A percentile compares a stretch with the other conserved stretches of the same genome.
These are phyloP conservation scores for Boletus tomentosulus DNA, from an alignment of 768 basidiomycete species.

Conservation along the genomic window DNA sequence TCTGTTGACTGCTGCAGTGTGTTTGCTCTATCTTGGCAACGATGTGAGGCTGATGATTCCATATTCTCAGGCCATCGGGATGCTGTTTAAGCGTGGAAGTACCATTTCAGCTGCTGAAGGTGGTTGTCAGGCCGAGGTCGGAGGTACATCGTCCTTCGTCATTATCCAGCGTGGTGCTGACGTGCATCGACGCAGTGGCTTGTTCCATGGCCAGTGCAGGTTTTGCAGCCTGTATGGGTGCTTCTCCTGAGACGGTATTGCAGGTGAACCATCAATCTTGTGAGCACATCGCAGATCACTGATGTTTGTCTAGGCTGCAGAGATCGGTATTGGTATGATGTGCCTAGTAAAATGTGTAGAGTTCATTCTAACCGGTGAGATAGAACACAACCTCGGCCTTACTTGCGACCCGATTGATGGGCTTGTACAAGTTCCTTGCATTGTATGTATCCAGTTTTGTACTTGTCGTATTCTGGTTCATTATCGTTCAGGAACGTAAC, in stretches of 20 bases:
- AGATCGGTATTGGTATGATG: constrained; percentile 79
- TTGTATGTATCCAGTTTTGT: constrained; percentile 43
- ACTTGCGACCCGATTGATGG: constrained; percentile 96
- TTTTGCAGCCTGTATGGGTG: constrained; percentile 93
- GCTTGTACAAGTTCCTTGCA: constrained; percentile 92
- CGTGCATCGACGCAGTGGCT: constrained; percentile 53
- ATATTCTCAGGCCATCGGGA: constrained; percentile 68
- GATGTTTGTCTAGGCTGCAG: constrained; percentile 55
- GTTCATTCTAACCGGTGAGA: constrained; percentile 2
- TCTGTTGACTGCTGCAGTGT: constrained; percentile 79
- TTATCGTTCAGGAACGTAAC: constrained; percentile 61
- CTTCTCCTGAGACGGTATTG: constrained; percentile 75
- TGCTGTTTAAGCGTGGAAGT: constrained; percentile 96
- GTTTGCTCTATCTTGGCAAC: constrained; percentile 20
- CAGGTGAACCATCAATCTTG: constrained; percentile 43
- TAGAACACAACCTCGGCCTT: constrained; percentile 82
- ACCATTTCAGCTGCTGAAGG: constrained; percentile 97
- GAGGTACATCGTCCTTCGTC: constrained; percentile 46
- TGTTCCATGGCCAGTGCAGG: constrained; percentile 95
- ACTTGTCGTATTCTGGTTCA: constrained; percentile 1
- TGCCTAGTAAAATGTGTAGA: background rate
- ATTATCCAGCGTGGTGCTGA: background rate
- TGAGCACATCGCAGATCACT: background rate
- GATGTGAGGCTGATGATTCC: constrained; percentile 5
- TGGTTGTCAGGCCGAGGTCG: constrained; percentile 93